phyloP scores from a whole-genome alignment of 805 yeast genomes.

The Ogataea corticis region DNA sequence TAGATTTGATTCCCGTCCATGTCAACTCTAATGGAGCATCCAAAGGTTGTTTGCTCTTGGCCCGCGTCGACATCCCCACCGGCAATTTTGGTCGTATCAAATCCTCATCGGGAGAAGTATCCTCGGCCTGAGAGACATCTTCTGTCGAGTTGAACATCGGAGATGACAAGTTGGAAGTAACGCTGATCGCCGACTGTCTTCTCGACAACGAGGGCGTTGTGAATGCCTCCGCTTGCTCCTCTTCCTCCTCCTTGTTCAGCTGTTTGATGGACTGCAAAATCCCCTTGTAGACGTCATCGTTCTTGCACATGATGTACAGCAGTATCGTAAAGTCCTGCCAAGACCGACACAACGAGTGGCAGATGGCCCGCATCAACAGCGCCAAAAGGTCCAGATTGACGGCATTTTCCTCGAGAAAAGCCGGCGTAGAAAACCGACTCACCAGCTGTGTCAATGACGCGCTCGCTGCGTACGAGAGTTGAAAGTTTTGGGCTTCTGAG shows the following conservation, averaged over 20 bases:
- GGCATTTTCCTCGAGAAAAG: constrained; percentile 39
- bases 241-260: constrained; percentile 24
- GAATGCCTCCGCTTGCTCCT: neutral
- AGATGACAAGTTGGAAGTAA: constrained; percentile 2
- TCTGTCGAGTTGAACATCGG: neutral
- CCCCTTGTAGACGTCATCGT: constrained; percentile 39
- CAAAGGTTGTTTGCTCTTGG: constrained; percentile 52
- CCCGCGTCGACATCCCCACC: constrained; percentile 59
- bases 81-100: constrained; percentile 52
- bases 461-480: constrained; percentile 56
- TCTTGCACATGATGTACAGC: constrained; percentile 48
- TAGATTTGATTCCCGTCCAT: constrained; percentile 60
- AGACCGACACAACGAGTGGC: constrained; percentile 50
- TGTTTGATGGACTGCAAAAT: constrained; percentile 38
- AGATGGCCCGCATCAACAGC: constrained; percentile 54
- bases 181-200: neutral
- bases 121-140: constrained; percentile 15
- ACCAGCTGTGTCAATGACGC: constrained; percentile 45
- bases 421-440: constrained; percentile 37
- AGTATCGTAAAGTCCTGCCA: constrained; percentile 56
- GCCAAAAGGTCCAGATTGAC: constrained; percentile 59
- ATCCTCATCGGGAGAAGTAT: constrained; percentile 21
- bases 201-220: neutral
- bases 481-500: constrained; percentile 15
- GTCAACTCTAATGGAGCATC: constrained; percentile 49